Percentiles rank a stretch among this genome's conserved stretches.
phyloP scores from a whole-genome alignment of 2,329 filamentous ascomycete species.

The Fusarium chaquense region DNA sequence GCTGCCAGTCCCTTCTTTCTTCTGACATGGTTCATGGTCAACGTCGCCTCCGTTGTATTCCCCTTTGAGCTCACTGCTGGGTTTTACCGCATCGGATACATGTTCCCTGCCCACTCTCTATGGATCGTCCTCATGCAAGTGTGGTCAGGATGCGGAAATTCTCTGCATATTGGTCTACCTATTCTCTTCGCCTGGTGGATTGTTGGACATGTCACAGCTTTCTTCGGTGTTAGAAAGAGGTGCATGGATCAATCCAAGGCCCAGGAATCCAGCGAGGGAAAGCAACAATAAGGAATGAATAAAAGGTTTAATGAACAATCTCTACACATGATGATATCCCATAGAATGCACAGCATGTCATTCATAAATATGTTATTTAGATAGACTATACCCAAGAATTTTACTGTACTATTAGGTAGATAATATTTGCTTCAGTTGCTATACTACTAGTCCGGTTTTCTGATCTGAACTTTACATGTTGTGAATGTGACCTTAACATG shows the following conservation, averaged over 20 bases:
- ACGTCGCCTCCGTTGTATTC: constrained; percentile 53
- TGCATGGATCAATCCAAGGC: constrained; percentile 33
- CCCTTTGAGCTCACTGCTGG: constrained; percentile 55
- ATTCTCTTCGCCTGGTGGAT: constrained; percentile 58
- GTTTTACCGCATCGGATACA: constrained; percentile 56
- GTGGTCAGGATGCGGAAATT: constrained; percentile 58
- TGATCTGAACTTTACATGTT: not conserved
- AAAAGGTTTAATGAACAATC: not conserved
- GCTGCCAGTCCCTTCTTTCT: constrained; percentile 57
- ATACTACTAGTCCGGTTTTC: not conserved
- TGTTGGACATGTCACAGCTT: constrained; percentile 41
- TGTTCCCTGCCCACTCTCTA: constrained; percentile 51
- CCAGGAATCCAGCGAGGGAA: constrained; percentile 1
- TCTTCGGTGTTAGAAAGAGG: constrained; percentile 45
- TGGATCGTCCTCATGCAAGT: constrained; percentile 56
- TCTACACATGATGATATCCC: not conserved
- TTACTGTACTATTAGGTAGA: not conserved
- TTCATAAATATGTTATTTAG: not conserved
- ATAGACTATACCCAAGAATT: not conserved
- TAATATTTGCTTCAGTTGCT: not conserved
- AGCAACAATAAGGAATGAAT: constrained; percentile 10
- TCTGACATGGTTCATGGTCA: constrained; percentile 57
- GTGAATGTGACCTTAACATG: rapidly evolving
- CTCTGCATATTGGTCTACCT: constrained; percentile 55
- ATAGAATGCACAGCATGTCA: not conserved